These are phyloP conservation scores for Globisporangium paddicum DNA, from an alignment of 352 stramenopile genomes.

Conservation along the genomic window DNA sequence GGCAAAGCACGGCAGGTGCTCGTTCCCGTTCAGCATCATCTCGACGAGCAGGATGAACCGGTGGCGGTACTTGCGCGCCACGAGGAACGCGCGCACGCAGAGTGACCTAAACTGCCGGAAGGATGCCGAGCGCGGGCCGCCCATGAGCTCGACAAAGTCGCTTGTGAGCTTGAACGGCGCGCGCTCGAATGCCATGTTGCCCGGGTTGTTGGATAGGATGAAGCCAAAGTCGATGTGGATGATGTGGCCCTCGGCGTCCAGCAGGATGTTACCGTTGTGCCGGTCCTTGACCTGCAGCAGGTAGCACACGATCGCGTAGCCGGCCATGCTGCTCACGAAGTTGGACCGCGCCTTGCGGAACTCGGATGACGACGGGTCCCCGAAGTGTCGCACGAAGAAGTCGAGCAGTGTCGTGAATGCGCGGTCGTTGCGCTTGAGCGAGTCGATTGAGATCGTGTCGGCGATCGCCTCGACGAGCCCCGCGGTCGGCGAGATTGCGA, in stretches of 20 bases:
- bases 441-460: constrained; percentile 97
- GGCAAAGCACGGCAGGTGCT: constrained; percentile 95
- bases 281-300: constrained; percentile 97
- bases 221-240: constrained; percentile 98
- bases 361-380: constrained; percentile 54
- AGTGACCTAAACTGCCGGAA: constrained; percentile 95
- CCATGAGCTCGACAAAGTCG: constrained; percentile 96
- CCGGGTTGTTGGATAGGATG: constrained; percentile 92
- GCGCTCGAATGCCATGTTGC: constrained; percentile 94
- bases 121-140: constrained; percentile 86
- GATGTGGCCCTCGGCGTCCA: constrained; percentile 94
- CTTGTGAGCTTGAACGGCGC: constrained; percentile 98
- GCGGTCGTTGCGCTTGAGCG: constrained; percentile 95
- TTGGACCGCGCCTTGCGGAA: constrained; percentile 82
- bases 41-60: constrained; percentile 95
- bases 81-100: constrained; percentile 95
- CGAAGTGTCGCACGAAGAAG: constrained; percentile 95
- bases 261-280: constrained; percentile 97
- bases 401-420: constrained; percentile 89
- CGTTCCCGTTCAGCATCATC: constrained; percentile 97
- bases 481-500: constrained; percentile 91
- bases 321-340: constrained; percentile 84
- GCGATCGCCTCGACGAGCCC: constrained; percentile 96
- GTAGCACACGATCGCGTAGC: constrained; percentile 95
- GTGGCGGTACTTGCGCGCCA: constrained; percentile 92